These are phyloP conservation scores for Daldinia caldariorum DNA, from an alignment of 495 filamentous ascomycete genomes.

Conservation along the genomic window DNA sequence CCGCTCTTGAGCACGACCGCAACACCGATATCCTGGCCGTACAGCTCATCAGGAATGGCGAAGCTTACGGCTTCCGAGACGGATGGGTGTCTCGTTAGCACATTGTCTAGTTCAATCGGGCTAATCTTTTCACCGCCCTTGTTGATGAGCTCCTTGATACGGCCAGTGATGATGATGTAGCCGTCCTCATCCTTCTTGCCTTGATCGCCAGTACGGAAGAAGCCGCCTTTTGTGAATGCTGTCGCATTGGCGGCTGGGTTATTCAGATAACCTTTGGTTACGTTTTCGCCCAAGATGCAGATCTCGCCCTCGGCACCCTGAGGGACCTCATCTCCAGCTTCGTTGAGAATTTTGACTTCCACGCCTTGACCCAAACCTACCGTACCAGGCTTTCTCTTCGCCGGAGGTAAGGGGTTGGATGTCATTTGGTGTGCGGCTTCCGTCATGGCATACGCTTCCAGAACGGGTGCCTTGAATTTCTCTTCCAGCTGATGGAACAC, in stretches of 20 bases:
- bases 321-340: constrained; percentile 67
- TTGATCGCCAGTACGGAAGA: constrained; percentile 87
- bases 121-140: constrained; percentile 86
- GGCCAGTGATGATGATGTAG: constrained; percentile 78
- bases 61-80: constrained; percentile 84
- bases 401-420: constrained; percentile 81
- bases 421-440: constrained; percentile 92
- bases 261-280: constrained; percentile 85
- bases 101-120: constrained; percentile 86
- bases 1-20: constrained; percentile 78
- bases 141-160: constrained; percentile 88
- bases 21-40: constrained; percentile 82
- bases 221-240: constrained; percentile 74
- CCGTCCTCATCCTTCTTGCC: constrained; percentile 77
- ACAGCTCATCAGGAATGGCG: constrained; percentile 77
- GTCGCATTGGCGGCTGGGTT: constrained; percentile 75
- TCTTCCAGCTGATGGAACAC: constrained; percentile 78
- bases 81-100: constrained; percentile 71
- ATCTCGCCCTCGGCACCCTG: constrained; percentile 79
- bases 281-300: constrained; percentile 79
- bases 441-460: constrained; percentile 93
- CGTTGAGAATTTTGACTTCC: constrained; percentile 78
- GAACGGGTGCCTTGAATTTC: constrained; percentile 76
- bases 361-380: constrained; percentile 85
- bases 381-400: constrained; percentile 76